Percentiles rank a stretch among this genome's conserved stretches.
phyloP scores from a whole-genome alignment of 768 basidiomycete species.

The Psilocybe tampanensis region DNA sequence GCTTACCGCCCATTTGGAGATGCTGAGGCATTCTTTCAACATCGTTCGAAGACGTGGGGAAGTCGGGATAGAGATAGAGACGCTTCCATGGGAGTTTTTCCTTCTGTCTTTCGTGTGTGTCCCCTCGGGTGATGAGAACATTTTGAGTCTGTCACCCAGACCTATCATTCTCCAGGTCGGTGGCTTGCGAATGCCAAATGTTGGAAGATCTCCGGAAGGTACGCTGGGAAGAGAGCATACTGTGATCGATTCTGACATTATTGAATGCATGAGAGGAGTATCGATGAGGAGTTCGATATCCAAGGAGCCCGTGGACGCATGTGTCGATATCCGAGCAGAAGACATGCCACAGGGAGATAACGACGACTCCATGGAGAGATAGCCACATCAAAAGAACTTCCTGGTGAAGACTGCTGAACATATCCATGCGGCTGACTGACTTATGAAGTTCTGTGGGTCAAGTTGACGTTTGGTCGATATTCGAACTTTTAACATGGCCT shows the following conservation, averaged over 20 bases:
- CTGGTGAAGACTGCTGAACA: not conserved
- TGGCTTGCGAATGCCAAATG: constrained; percentile 28
- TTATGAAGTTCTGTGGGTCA: not conserved
- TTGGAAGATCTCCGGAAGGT: constrained; percentile 27
- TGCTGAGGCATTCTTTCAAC: constrained; percentile 39
- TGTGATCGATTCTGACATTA: constrained; percentile 37
- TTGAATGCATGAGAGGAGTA: constrained; percentile 9
- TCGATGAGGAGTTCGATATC: constrained; percentile 17
- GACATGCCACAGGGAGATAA: constrained; percentile 4
- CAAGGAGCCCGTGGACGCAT: constrained; percentile 20
- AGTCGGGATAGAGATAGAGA: constrained; percentile 36
- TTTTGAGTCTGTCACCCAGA: constrained; percentile 30
- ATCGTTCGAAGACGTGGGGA: constrained; percentile 39
- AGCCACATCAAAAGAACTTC: not conserved
- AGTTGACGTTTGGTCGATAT: not conserved
- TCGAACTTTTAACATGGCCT: not conserved
- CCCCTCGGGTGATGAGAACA: constrained; percentile 23
- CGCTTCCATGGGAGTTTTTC: not conserved
- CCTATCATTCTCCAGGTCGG: constrained; percentile 29
- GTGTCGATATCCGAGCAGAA: constrained; percentile 8
- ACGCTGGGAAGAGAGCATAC: constrained; percentile 34
- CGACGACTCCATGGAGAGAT: constrained; percentile 9
- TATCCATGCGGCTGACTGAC: not conserved
- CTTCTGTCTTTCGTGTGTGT: constrained; percentile 2
- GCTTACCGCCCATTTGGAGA: constrained; percentile 44